phyloP scores from a whole-genome alignment of 108 stramenopile genomes.

The Pseudonitzschia multistriata region DNA sequence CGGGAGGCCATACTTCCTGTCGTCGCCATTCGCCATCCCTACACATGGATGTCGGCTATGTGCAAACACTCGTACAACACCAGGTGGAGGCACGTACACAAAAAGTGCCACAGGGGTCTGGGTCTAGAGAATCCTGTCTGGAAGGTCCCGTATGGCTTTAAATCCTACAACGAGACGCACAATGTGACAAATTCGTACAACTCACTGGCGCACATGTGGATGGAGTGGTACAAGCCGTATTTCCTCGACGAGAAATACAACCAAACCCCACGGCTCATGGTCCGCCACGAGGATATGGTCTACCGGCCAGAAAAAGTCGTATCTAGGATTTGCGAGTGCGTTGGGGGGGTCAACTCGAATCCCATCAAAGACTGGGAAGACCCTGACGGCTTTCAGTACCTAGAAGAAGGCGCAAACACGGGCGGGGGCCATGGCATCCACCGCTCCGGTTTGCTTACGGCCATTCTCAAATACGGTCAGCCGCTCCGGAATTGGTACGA shows the following conservation, averaged over 20 bases:
- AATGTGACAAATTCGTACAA: conserved; percentile 20
- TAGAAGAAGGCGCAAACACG: conserved; percentile 42
- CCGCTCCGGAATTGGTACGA: conserved; percentile 24
- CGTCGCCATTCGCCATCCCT: conserved; percentile 72
- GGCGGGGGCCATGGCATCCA: conserved; percentile 56
- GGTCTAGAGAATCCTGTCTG: conserved; percentile 1
- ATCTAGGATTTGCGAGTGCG: conserved; percentile 55
- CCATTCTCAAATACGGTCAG: conserved; percentile 60
- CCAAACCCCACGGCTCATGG: conserved; percentile 45
- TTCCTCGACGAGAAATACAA: conserved; percentile 34
- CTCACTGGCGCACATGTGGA: conserved; percentile 61
- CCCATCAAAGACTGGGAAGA: neutral
- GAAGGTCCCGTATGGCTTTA: conserved; percentile 7
- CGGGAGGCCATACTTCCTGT: conserved; percentile 54
- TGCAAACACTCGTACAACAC: conserved; percentile 51
- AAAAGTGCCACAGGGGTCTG: conserved; percentile 16
- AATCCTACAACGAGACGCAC: neutral
- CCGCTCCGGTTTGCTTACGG: conserved; percentile 45
- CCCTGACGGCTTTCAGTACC: conserved; percentile 36
- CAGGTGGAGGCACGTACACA: conserved; percentile 18
- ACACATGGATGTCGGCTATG: conserved; percentile 75
- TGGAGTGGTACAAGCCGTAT: conserved; percentile 63
- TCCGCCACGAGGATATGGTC: conserved; percentile 70
- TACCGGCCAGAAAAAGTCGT: conserved; percentile 58
- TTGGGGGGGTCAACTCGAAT: conserved; percentile 38